Evolutionary conservation across 148 eudicot genomes (phyloP).

Genomic region (Nepenthes gracilis): DNA sequence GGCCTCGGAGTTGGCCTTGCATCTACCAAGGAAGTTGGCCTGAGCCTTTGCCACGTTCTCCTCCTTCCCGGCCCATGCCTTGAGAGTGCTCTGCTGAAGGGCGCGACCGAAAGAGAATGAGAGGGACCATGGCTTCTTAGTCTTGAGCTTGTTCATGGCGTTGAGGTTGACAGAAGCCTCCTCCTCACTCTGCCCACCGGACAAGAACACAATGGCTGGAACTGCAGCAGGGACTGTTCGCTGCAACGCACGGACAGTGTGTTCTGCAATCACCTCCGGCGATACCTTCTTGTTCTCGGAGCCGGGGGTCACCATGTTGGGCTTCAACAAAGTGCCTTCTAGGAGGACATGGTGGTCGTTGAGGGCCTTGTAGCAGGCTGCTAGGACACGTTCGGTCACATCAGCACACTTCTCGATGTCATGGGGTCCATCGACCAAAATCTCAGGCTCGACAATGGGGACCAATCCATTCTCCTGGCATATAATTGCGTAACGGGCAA

Average conservation of each 20-base stretch:
- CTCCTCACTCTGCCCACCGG: slow-evolving; percentile 98
- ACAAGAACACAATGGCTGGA: slow-evolving; percentile 85
- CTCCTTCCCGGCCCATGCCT: slow-evolving; percentile 78
- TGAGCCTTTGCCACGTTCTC: slow-evolving; percentile 71
- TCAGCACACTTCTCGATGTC: slow-evolving; percentile 66
- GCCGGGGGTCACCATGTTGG: slow-evolving; percentile 93
- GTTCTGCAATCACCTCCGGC: slow-evolving; percentile 69
- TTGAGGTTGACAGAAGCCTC: slow-evolving; percentile 79
- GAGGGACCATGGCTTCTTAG: slow-evolving; percentile 83
- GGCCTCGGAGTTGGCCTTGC: slow-evolving; percentile 90
- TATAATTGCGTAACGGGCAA: slow-evolving; percentile 86
- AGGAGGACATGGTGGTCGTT: slow-evolving; percentile 87
- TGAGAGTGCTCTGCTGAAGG: slow-evolving; percentile 83
- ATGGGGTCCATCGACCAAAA: slow-evolving; percentile 72
- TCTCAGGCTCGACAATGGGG: slow-evolving; percentile 95
- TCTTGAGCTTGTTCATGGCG: slow-evolving; percentile 73
- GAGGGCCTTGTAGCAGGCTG: slow-evolving; percentile 80
- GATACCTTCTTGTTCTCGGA: slow-evolving; percentile 59
- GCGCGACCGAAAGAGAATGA: slow-evolving; percentile 92
- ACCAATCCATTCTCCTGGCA: slow-evolving; percentile 26
- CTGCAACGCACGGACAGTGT: slow-evolving; percentile 70
- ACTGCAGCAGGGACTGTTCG: slow-evolving; percentile 88
- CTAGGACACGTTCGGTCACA: slow-evolving; percentile 75
- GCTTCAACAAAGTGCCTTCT: slow-evolving; percentile 81
- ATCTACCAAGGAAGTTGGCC: slow-evolving; percentile 50